Base-by-base conservation (phyloP, 2,329 filamentous ascomycete species). In the Fusarium sp. region DNA sequence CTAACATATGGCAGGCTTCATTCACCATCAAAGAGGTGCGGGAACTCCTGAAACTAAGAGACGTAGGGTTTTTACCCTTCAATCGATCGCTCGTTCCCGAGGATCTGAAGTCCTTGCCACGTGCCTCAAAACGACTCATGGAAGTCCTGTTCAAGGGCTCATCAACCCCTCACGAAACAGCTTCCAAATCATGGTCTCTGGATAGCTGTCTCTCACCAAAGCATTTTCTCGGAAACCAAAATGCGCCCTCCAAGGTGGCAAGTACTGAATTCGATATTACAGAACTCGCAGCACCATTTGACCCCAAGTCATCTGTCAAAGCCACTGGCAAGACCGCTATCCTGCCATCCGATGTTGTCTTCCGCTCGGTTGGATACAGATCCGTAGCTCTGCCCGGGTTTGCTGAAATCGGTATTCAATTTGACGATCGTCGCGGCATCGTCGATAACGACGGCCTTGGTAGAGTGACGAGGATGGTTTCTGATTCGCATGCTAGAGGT, bases 11-110 rank as follows among this genome's bases (percentile, higher is more conserved):
- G 22, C 11, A 96, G 91, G 96, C 94, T 30, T 91, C 96, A 2
- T 98, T 98, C 78, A 98, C 96, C 0, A 97, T 98, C 81, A 98
- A 98, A 82, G 96, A 99, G 84, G 85, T 94, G 22, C 91, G 96
- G 41, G 96, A 99, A 82, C 85, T 99, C 8, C 91, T 98, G 84
- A 92, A 93, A 56, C 87, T 98, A 6, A 88, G 90, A 0, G 85
- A 85, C 2, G 92, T 97, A 15, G 88, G 87, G 20, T 97, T 98
- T 78, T 87, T 91, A 62, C 89, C 92, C 4, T 86, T 96, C 34
- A 88, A 93, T 62, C 82, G 84, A 66, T 84, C 87, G 3, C 85
- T 97, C 12, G 86, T 96, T 52, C 94, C 95, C 0, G 78, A 87
- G 2, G 87, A 94, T 62, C 84, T 92, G 44, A 89, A 91, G 38